Percentiles rank a stretch among this genome's conserved stretches.
These are phyloP conservation scores for Hyphopichia burtonii DNA, from an alignment of 1,139 yeast genomes.

Conservation along the genomic window DNA sequence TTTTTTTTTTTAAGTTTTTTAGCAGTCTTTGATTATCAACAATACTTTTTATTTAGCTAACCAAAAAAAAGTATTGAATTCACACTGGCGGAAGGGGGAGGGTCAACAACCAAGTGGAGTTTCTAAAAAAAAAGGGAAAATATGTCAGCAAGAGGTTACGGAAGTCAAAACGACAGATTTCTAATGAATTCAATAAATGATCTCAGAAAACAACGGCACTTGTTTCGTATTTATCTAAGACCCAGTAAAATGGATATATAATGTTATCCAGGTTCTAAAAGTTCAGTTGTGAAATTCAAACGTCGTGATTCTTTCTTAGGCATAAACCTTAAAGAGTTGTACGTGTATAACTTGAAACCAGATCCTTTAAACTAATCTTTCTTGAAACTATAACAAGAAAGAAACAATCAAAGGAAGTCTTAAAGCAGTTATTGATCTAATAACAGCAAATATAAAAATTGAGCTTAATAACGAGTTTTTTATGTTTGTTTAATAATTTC, in stretches of 20 bases:
- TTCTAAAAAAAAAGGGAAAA: slow-evolving; percentile 2
- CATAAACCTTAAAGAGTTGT: slow-evolving; percentile 29
- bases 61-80: slow-evolving; percentile 3
- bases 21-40: neutral
- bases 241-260: too few relatives aligned
- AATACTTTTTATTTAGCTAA: slow-evolving; percentile 10
- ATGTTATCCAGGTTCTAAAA: slow-evolving; percentile 48
- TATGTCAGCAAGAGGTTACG: slow-evolving; percentile 16
- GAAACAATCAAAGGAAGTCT: too few relatives aligned
- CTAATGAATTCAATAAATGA: neutral
- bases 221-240: neutral
- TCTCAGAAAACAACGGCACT: neutral
- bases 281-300: slow-evolving; percentile 21
- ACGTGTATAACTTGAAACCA: neutral
- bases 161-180: slow-evolving; percentile 8
- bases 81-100: slow-evolving; percentile 39
- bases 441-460: too few relatives aligned
- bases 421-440: too few relatives aligned
- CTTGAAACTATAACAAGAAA: neutral
- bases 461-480: too few relatives aligned
- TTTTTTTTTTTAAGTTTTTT: slow-evolving; percentile 1
- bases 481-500: too few relatives aligned
- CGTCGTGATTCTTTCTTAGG: slow-evolving; percentile 50
- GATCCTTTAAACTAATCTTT: neutral
- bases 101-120: slow-evolving; percentile 33